Evolutionary conservation across 768 basidiomycete species (phyloP).

Genomic region (Amyloporia xantha): DNA sequence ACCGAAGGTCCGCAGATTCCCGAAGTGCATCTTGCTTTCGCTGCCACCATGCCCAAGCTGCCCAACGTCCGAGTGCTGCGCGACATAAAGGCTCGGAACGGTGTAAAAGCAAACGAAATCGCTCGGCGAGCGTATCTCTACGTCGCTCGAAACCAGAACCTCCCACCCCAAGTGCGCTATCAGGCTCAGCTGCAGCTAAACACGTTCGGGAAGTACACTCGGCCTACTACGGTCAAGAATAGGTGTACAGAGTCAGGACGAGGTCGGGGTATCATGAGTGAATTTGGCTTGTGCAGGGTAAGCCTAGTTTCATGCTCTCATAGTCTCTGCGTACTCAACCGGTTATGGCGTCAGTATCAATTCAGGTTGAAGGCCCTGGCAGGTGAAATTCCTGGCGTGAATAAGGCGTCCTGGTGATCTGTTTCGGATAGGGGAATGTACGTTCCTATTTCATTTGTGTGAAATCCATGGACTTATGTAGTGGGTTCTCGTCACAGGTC

Average conservation of each 20-base stretch:
- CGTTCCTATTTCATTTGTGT: no score
- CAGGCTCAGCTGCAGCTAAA: constrained; percentile 93
- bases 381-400: constrained; percentile 81
- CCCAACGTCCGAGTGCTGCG: constrained; percentile 53
- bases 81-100: constrained; percentile 71
- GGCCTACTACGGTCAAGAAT: constrained; percentile 86
- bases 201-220: constrained; percentile 74
- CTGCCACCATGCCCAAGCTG: constrained; percentile 30
- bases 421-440: no score
- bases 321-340: not conserved
- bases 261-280: constrained; percentile 82
- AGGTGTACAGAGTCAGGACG: constrained; percentile 81
- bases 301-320: constrained; percentile 11
- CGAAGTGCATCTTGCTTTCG: not conserved
- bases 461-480: no score
- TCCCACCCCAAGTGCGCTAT: constrained; percentile 86
- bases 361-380: constrained; percentile 80
- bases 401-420: constrained; percentile 83
- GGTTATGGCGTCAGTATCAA: constrained; percentile 57
- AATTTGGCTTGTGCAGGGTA: constrained; percentile 84
- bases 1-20: not conserved
- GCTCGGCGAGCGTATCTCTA: constrained; percentile 86
- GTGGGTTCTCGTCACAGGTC: no score
- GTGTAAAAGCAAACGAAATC: constrained; percentile 71
- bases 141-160: constrained; percentile 84